Evolutionary conservation across 2,329 filamentous ascomycete species (phyloP), one percentile per base, ranked within the genome.

Genomic region (Fulvia fulva): DNA sequence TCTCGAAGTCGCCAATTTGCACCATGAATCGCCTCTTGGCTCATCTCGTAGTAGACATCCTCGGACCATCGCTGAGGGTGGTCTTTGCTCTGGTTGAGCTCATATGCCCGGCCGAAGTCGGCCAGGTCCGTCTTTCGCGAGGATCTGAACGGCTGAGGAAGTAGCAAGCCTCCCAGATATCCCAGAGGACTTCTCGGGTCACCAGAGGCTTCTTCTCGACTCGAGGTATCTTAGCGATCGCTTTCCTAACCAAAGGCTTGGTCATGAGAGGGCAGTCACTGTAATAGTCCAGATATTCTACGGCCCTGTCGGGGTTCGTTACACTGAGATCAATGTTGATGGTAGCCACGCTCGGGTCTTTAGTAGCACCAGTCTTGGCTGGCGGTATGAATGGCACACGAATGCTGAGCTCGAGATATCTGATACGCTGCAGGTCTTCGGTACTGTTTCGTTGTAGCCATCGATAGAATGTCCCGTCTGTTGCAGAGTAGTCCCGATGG

Each of bases 91-190:
- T 37, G 56, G 30, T 55, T 30, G 5, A 55, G 46, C 37, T 28
- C 46, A 51, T 55, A 55, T 22, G 52, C 51, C 37, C 56, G 19
- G 5, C 30, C 19, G 21, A 53, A 54, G 11, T 58, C 56, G 34
- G 28, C 55, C 50, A 58, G 2, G 37, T 54, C 11, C 51, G 43
- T 32, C 52, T 32, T 8, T 54, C 43, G 16, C 37, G 52, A n/a
- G 16, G 2, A 32, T 54, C 52, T 21, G 51, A 44, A 11, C 51
- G n/a, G n/a, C 28, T 53, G 51, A 53, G 51, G 21, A 59, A 41
- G 53, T 51, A 59, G 46, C 49, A 44, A 12, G 57, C 47, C 23
- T 56, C 46, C 43, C 51, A 56, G 2, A 55, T 49, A 32, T 56
- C 37, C 53, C 57, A 56, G 11, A 59, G 47, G 21, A 52, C 44